A percentile compares a stretch with the other conserved stretches of the same genome.
Conservation (phyloP, 495 filamentous ascomycete species). For the Tuber umbilicatum region DNA sequence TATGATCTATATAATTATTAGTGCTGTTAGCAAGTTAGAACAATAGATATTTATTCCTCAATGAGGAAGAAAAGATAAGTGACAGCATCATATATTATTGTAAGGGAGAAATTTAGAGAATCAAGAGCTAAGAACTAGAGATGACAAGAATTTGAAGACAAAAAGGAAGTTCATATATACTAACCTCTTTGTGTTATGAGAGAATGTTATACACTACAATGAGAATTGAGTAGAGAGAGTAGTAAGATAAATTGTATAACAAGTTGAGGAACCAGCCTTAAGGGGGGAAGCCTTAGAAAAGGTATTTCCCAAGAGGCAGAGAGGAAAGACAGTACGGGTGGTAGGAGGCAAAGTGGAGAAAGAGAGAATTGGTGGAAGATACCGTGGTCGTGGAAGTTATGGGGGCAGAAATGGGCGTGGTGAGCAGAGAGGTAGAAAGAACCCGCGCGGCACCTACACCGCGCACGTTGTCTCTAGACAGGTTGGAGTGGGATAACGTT, state of each 20-base stretch:
- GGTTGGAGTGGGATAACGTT: background rate
- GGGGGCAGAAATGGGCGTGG: background rate
- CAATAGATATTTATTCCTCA: background rate
- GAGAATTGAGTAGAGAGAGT: too few relatives aligned
- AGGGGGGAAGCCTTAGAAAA: background rate
- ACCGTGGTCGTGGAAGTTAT: background rate
- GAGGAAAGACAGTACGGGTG: background rate
- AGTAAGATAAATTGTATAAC: background rate
- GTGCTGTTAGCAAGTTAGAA: background rate
- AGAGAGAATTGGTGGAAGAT: background rate
- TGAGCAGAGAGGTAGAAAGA: background rate
- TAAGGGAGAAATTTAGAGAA: background rate
- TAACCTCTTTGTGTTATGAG: background rate
- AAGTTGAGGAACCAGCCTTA: background rate
- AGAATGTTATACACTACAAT: background rate
- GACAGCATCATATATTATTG: background rate
- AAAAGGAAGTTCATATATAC: background rate
- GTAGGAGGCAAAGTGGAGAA: background rate
- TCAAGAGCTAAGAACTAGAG: background rate
- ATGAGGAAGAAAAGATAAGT: accelerated
- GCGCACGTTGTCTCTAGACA: background rate
- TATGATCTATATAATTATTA: background rate
- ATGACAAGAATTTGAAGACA: too few relatives aligned
- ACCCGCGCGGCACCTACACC: too few relatives aligned
- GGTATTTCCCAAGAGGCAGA: background rate